A percentile compares a stretch with the other conserved stretches of the same genome.
These are phyloP conservation scores for Curvularia lunata DNA, from an alignment of 2,329 filamentous ascomycete genomes.

Conservation along the genomic window DNA sequence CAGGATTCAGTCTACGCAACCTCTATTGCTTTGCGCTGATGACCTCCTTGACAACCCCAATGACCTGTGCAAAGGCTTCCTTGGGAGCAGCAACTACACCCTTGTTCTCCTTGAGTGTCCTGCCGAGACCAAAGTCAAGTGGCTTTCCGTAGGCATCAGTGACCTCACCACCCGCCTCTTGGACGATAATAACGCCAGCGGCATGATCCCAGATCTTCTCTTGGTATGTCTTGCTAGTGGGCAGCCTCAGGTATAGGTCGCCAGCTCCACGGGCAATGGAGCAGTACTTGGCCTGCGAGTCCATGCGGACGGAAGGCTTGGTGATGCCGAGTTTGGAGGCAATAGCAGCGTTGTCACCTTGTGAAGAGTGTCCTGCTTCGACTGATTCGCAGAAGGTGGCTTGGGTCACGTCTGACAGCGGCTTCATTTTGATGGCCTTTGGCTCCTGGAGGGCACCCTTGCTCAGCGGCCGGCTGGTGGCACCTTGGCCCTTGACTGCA, in stretches of 20 bases:
- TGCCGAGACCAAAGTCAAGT: constrained; percentile 84
- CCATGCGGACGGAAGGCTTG: constrained; percentile 88
- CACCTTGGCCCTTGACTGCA: constrained; percentile 79
- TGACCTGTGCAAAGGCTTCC: constrained; percentile 75
- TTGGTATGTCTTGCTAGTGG: constrained; percentile 84
- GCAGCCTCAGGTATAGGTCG: constrained; percentile 91
- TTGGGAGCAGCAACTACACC: constrained; percentile 88
- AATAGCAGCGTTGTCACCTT: constrained; percentile 85
- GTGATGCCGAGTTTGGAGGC: constrained; percentile 86
- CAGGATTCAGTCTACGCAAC: background rate
- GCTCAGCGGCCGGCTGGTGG: constrained; percentile 76
- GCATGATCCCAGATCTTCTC: constrained; percentile 99
- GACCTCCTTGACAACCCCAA: constrained; percentile 82
- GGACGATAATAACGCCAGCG: constrained; percentile 89
- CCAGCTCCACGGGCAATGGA: constrained; percentile 92
- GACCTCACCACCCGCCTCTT: constrained; percentile 90
- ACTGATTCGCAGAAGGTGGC: constrained; percentile 98
- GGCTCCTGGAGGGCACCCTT: constrained; percentile 60
- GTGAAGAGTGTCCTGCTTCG: constrained; percentile 88
- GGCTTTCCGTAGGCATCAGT: constrained; percentile 86
- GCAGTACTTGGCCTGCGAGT: constrained; percentile 97
- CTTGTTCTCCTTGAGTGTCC: constrained; percentile 88
- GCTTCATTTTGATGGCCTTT: constrained; percentile 79
- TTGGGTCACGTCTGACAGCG: constrained; percentile 72
- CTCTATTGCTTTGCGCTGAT: constrained; percentile 53